Base-by-base conservation (phyloP, 495 filamentous ascomycete genomes). In the Podospora fimiseda region DNA sequence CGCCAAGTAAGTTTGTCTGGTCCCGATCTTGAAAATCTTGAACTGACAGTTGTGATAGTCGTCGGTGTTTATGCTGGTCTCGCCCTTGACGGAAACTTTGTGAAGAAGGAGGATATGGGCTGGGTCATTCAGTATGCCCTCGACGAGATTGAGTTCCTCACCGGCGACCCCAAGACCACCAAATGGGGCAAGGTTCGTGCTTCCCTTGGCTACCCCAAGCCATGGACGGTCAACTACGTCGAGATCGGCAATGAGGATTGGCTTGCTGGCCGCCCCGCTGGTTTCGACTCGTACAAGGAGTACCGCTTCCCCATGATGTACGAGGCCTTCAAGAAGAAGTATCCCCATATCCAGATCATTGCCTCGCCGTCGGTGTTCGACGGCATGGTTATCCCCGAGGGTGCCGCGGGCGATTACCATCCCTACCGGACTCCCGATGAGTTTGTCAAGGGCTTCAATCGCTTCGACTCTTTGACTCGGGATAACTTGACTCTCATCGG, bases 201-300 rank as follows among this genome's bases (percentile, higher is more conserved):
- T 13, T 30, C 43, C 19, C 70, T 82, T 8, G 84, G 83, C 9
- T 74, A 83, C 50, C 67, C 74, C 1, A 68, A 80, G 30, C 82
- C 84, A 3, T 86, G 75, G 68, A 68, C 58, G 18, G 67, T 86
- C 48, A 73, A 72, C 47, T 82, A 77, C 48, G 80, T 85, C 30
- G 83, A 85, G 60, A 74, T 87, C 57, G 84, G 84, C 21, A 86
- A 86, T 56, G 82, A 87, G 60, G 83, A 86, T 49, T 79, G 74
- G 61, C 77, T 84, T 15, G 67, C 70, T n/a, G 64, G 65, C 2
- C 57, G 64, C 7, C 57, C 67, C 2, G 33, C 49, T 1, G 59
- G 70, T 7, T 66, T 61, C 55, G 61, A 63, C 5, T 68, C 74
- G n/a, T 83, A 81, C 62, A 70, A 71, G 18, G 36, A 64, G 16